Percentiles rank a stretch among this genome's conserved stretches.
phyloP scores from a whole-genome alignment of 495 filamentous ascomycete species.

The Hypoxylon rickii region DNA sequence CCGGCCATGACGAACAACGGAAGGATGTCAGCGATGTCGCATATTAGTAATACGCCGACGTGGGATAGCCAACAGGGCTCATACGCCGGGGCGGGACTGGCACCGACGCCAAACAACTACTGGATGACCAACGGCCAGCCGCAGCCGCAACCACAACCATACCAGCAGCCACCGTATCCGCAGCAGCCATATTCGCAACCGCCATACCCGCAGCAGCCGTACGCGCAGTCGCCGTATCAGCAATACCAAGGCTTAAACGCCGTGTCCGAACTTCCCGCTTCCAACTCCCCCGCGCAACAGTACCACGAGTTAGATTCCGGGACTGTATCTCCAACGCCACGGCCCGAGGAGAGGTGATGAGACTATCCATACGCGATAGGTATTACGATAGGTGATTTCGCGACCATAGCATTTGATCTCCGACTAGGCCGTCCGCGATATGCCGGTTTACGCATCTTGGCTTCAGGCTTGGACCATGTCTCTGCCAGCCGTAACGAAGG shows the following conservation, averaged over 20 bases:
- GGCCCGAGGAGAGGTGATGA: not conserved
- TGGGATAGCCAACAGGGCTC: not conserved
- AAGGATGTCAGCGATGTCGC: not conserved
- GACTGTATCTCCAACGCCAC: not conserved
- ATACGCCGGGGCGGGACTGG: not conserved
- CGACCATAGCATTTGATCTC: too few species aligned
- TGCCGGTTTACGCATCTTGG: too few species aligned
- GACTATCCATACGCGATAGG: too few species aligned
- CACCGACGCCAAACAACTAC: not conserved
- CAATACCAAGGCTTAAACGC: not conserved
- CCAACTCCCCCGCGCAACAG: not conserved
- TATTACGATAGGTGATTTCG: too few species aligned
- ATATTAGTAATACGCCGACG: not conserved
- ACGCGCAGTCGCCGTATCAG: too few species aligned
- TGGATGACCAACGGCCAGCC: not conserved
- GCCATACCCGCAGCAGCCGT: not conserved
- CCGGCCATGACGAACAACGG: constrained; percentile 1
- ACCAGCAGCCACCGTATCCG: not conserved
- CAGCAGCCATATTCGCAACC: not conserved
- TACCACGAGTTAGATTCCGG: constrained; percentile 9
- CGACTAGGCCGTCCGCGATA: too few species aligned
- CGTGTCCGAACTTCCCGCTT: constrained; percentile 5
- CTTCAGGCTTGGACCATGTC: too few species aligned
- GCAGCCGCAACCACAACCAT: not conserved
- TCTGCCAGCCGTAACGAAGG: too few species aligned